Evolutionary conservation across 73 alveolate species (phyloP), one percentile per base, ranked within the genome.

Genomic region (Paramecium primaurelia): DNA sequence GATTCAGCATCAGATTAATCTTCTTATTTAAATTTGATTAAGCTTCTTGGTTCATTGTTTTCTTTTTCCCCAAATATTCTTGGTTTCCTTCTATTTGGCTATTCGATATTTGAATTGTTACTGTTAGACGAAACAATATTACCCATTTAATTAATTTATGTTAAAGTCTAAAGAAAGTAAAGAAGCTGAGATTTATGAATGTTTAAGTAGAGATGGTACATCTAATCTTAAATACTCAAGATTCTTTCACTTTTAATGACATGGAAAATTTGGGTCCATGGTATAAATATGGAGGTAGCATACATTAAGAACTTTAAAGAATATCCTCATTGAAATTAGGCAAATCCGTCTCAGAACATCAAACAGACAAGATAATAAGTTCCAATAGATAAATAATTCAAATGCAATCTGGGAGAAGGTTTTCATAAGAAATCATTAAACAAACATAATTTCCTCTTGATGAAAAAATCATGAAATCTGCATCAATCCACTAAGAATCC

Each of bases 151-250:
- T 54, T 64, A 64, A 32, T 8, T 28, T 32, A 64, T 64, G 84
- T 64, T 64, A 28, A 64, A 28, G 12, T 34, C 84, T 9, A 64
- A 64, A 64, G 47, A 64, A 12, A 64, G 84, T 12, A 64, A 64
- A 28, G 84, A 64, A 64, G 84, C 84, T 28, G 84, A 64, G 6
- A 64, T 64, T 16, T 64, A 28, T 26, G 84, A 64, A 11, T 64
- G 84, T 34, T 64, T 64, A 64, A 64, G 84, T 64, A 64, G 84
- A 64, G 84, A 64, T 64, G 84, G 84, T 64, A 64, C 84, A 18
- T 54, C 69, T 64, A 25, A 32, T 12, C 26, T n/a, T 34, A 12
- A 28, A 64, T 64, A 8, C 10, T 34, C 10, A 64, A 64, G 84
- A 64, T 11, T 64, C 84, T 32, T 28, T 28, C 51, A 64, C 12